Evolutionary conservation across 2,329 filamentous ascomycete species (phyloP), one percentile per base, ranked within the genome.

Genomic region (Trichoderma endophyticum): DNA sequence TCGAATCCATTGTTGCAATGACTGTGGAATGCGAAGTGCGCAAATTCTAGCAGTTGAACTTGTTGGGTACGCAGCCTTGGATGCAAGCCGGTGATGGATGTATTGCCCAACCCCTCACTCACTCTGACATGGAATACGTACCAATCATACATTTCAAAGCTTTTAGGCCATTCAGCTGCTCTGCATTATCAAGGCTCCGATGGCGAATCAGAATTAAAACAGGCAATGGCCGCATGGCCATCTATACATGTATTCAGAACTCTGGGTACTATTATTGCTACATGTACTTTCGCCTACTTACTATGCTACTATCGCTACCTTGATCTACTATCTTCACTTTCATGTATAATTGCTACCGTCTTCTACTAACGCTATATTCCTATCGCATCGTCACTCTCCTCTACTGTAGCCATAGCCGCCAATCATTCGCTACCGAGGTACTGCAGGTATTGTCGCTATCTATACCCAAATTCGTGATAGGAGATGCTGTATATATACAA

Each of bases 21-120:
- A 11, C 21, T 1, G 21, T 24, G 5, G 3, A 21, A 24, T 1
- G 6, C 0, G 0, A 3, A 54, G 4, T 54, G n/a, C 21, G 5
- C n/a, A 12, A 54, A 54, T 24, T 24, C 21, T 6, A 21, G 11
- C 21, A 24, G 2, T 3, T 54, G 21, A 7, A 21, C n/a, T 54
- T 54, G 21, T 24, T 6, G 48, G 21, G 43, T 4, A 51, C 48
- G 48, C 48, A 24, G 21, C 21, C 21, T 54, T 54, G 21, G 5
- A 14, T 54, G 48, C 21, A 54, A 54, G 48, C 9, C 11, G 21
- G 48, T 14, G 11, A 14, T 54, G 11, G 6, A 54, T 54, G 6
- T 54, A 54, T 7, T 54, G 48, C 48, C 11, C 5, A 21, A 54
- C 48, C 48, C 48, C 48, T 54, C 48, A 54, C 11, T 24, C 21